Evolutionary conservation across 139 green algal species (phyloP).

Genomic region (Chlamydomonas incerta): DNA sequence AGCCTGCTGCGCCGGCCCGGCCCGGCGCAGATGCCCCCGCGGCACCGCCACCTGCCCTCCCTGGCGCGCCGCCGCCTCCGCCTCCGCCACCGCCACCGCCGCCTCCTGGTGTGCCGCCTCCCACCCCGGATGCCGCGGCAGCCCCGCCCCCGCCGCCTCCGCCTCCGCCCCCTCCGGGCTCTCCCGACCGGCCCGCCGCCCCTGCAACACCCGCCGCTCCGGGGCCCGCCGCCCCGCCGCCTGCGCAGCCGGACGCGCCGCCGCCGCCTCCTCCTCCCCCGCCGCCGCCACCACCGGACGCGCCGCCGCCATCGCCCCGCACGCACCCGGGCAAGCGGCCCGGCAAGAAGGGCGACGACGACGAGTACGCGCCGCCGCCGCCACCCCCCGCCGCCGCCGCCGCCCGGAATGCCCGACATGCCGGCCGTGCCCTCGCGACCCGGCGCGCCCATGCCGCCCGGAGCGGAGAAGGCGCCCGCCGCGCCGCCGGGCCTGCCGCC

Average conservation of each 20-base stretch:
- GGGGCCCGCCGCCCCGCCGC: neutral
- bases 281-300: neutral
- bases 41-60: neutral
- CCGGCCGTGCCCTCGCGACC: neutral
- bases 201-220: neutral
- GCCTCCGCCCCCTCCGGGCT: neutral
- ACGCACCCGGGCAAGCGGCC: neutral
- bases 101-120: neutral
- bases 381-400: conserved; percentile 9
- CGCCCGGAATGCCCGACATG: conserved; percentile 5
- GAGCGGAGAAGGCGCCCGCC: neutral
- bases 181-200: conserved; percentile 1
- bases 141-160: neutral
- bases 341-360: neutral
- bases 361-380: neutral
- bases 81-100: neutral
- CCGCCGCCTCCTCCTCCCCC: neutral
- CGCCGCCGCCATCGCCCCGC: neutral
- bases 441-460: neutral
- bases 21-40: too few species aligned
- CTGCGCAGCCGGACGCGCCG: neutral
- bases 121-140: neutral
- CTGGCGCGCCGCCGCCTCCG: neutral
- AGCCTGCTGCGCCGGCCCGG: too few species aligned
- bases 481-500: neutral